Evolutionary conservation across 2,329 filamentous ascomycete species (phyloP).

Genomic region (Phialemoniopsis sp.): DNA sequence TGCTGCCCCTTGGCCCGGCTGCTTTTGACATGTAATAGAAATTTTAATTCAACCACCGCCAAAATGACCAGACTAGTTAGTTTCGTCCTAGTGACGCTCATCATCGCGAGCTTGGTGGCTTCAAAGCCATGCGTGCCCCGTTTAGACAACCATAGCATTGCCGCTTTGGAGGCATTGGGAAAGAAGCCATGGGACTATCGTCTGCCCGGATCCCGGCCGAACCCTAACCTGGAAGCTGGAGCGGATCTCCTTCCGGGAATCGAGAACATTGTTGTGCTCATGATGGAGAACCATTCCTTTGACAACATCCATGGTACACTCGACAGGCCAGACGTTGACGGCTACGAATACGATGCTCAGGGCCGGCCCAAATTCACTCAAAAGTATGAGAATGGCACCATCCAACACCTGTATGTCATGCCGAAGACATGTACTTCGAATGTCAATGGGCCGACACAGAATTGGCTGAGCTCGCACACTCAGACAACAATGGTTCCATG

Average conservation of each 20-base stretch:
- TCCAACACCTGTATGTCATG: neutral
- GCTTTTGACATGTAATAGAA: no score
- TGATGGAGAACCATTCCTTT: slow-evolving; percentile 1
- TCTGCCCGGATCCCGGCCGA: neutral
- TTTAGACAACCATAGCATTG: no score
- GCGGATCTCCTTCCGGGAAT: neutral
- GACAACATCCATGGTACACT: slow-evolving; percentile 1
- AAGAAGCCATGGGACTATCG: neutral
- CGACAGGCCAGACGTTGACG: neutral
- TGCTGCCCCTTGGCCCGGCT: no score
- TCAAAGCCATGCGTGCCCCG: no score
- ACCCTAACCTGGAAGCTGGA: neutral
- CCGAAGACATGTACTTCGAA: neutral
- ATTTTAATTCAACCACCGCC: no score
- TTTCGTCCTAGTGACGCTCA: no score
- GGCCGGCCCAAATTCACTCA: neutral
- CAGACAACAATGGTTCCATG: neutral
- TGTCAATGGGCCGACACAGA: neutral
- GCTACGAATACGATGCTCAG: neutral
- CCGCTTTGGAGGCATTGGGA: neutral
- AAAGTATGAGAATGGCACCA: neutral
- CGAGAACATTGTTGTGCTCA: neutral
- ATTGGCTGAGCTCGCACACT: neutral
- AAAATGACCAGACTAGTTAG: no score
- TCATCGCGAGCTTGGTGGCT: no score